Base-by-base conservation (phyloP, 1,139 yeast species). In the Taiozyma sp. region DNA sequence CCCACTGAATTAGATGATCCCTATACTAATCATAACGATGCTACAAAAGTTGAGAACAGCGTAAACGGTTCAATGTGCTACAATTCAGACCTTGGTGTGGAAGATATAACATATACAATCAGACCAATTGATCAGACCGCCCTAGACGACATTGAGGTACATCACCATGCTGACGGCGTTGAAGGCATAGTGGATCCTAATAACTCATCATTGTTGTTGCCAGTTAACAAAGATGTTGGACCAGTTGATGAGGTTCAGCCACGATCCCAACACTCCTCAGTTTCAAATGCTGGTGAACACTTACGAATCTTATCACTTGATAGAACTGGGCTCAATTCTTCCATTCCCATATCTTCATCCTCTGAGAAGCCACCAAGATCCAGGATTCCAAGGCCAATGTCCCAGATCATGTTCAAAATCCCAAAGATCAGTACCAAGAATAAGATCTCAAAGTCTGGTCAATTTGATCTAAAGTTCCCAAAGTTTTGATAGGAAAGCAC, bases 181-280 rank as follows among this genome's bases (percentile, higher is more conserved):
- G 50, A 55, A 2, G 44, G 37, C 6, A 55, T 58, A 39, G 53
- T 58, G 48, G 60, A 59, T 43, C 56, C 58, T 1, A 37, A 51
- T 8, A 48, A 57, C 45, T 51, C 47, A 13, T 55, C 58, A 2
- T 14, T 56, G 19, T 45, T 57, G 29, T 9, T 37, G 6, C 41
- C 24, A 7, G 24, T 14, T 32, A 32, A 32, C 32, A 8, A 19
- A 13, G 13, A 16, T 41, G 13, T 42, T 39, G n/a, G 9, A 4
- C 13, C 22, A 6, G 6, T n/a, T 9, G 24, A 24, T 16, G 16
- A 43, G 29, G 5, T 46, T 21, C 41, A 19, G 41, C 24, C 24
- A 19, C 41, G 19, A 9, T 37, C 24, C 14, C 41, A 37, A 19
- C 41, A 37, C 24, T 21, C 41, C 41, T 7, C 24, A 37, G 24